phyloP scores from a whole-genome alignment of 306 rosid genomes.

The Sesbania bispinosa region DNA sequence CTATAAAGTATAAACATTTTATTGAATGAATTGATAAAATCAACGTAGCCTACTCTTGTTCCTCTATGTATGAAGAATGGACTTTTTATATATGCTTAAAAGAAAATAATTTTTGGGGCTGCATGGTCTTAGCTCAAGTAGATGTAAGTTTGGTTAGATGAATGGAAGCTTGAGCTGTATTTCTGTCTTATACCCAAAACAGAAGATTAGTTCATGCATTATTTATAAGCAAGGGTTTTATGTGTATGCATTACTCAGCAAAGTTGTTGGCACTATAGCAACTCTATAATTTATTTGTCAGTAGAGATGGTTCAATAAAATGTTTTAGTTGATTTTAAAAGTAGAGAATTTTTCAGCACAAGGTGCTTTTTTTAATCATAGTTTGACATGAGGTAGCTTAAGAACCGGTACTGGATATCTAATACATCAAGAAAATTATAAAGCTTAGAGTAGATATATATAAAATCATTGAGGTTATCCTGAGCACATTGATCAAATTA shows the following conservation, averaged over 20 bases:
- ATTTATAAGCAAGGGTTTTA: neutral
- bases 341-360: neutral
- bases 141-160: neutral
- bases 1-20: neutral
- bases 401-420: neutral
- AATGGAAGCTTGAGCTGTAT: neutral
- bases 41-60: neutral
- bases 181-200: neutral
- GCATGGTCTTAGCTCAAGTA: neutral
- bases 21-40: constrained; percentile 13
- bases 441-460: neutral
- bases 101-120: neutral
- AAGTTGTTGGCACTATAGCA: neutral
- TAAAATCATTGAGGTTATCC: neutral
- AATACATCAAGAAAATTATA: neutral
- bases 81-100: neutral
- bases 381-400: neutral
- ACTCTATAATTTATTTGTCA: neutral
- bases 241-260: neutral
- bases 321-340: neutral
- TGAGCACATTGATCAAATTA: neutral
- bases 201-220: neutral
- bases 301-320: neutral
- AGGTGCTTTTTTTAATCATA: neutral
- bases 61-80: neutral